Evolutionary conservation across 306 rosid species (phyloP), one percentile per base, ranked within the genome.

Genomic region (Castanospermum australe): DNA sequence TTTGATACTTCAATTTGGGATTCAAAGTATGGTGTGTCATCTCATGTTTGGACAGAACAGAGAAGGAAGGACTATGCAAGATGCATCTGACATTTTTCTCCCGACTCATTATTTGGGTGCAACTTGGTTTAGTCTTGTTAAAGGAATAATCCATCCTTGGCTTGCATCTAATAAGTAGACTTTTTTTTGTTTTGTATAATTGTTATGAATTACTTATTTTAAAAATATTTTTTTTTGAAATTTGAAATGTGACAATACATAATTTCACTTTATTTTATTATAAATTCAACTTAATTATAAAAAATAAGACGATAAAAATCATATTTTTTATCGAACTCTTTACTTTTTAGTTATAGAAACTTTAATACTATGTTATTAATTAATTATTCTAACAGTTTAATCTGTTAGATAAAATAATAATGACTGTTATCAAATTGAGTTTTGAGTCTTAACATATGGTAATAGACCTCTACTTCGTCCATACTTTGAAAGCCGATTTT

Each of bases 41-140:
- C 42, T 73, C 28, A 62, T 50, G 62, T 62, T 69, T 67, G 38
- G 76, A 57, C 25, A 60, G 35, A 75, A 75, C 10, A 52, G 20
- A n/a, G 20, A n/a, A 17, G 36, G 65, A 68, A 52, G 11, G 12
- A 51, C 42, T 42, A 30, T 62, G 64, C 62, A 75, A 33, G 35
- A 75, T 75, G 45, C 44, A 59, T 30, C 28, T 18, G 15, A 67
- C 59, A 30, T 69, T 36, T 68, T 35, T 70, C 35, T 62, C 68
- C 52, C 67, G n/a, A 45, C 38, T 32, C 41, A 13, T 73, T 73
- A 54, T 61, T 18, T 5, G 56, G 69, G 17, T n/a, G 71, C 18
- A 47, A 48, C 20, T 44, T 57, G 80, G 38, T 78, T 30, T 57
- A 30, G 28, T 57, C 73, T 25, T 25, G 25, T 21, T 17, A 32